Base-by-base conservation (phyloP, 129 eudicot species). In the Lactuca saligna region DNA sequence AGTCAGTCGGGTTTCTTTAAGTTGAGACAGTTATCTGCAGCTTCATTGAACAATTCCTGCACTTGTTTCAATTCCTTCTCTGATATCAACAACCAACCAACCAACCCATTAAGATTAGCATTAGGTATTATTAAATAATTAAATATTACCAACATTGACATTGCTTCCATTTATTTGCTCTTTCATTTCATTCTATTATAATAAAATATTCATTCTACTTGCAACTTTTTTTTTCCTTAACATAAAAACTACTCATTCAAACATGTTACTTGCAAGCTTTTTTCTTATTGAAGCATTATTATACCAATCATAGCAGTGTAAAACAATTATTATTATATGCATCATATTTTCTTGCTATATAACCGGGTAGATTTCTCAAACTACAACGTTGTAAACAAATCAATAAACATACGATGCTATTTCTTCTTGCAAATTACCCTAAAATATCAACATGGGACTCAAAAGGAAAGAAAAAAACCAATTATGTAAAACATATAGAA, bases 61-160 rank as follows among this genome's bases (percentile, higher is more conserved):
- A 93, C 99, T 72, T 81, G 95, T 75, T 86, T 93, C 58, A 89
- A 60, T 65, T 93, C 99, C 79, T 81, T 80, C 68, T 93, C 97
- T 89, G 91, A 54, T 44, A 57, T 49, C 41, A 70, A 29, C 66
- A 46, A 63, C 0, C 63, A 42, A n/a, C n/a, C 8, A 66, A 39
- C 3, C 34, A 48, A 64, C 38, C 63, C 12, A 10, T 25, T 25
- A 25, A 25, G 29, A 25, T 25, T 25, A 8, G 15, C 51, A 46
- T 46, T 46, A 46, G 51, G n/a, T 46, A 3, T 46, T 46, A 2
- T 42, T 2, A 20, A 20, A 20, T 20, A 20, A 20, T 20, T 20
- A 1, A 25, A 25, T 25, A 25, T 25, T 25, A 25, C 2, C 29
- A 25, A 25, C 29, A 25, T 25, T 25, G 2, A 0, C 2, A 25